Evolutionary conservation across 176 grass and related monocot species (phyloP), one percentile per base, ranked within the genome.

Genomic region (Pharus latifolius): DNA sequence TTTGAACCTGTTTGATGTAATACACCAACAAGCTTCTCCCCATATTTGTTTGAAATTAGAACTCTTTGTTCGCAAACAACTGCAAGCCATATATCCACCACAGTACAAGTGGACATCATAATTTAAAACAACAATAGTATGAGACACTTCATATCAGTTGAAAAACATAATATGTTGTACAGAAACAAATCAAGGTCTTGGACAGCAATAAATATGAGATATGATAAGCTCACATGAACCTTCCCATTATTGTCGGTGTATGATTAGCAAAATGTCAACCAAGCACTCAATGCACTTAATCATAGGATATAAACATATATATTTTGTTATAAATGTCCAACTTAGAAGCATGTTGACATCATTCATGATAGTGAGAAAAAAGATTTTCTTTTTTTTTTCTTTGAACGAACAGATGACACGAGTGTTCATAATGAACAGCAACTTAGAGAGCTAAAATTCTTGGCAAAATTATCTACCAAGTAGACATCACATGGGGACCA

Each of bases 21-120:
- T 53, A 98, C 15, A 24, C 89, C 94, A 16, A 81, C 84, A 76
- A 98, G 84, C 40, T 83, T 90, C 69, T 90, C 94, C 37, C 78
- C 94, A 50, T 76, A 52, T 15, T 78, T 77, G 38, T 98, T 98
- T 68, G 24, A 49, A 72, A 93, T 83, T n/a, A 77, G 0, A 76
- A 88, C 32, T 74, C 24, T 90, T 65, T 76, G 71, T 77, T 40
- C 56, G 10, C 16, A 77, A 74, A 35, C 10, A 60, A 46, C 75
- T 88, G 78, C 42, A 56, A 35, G 10, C 17, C 52, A 78, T 35
- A 76, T 20, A 54, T 57, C 16, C 49, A 65, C 35, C 60, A 58
- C 56, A 27, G n/a, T 23, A 22, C 33, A 78, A 31, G 18, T 26
- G 42, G 20, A 71, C n/a, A 64, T 63, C 3, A 49, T 10, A 51